A percentile compares a stretch with the other conserved stretches of the same genome.
These are phyloP conservation scores for Argentina anserina DNA, from an alignment of 306 rosid species.

Conservation along the genomic window DNA sequence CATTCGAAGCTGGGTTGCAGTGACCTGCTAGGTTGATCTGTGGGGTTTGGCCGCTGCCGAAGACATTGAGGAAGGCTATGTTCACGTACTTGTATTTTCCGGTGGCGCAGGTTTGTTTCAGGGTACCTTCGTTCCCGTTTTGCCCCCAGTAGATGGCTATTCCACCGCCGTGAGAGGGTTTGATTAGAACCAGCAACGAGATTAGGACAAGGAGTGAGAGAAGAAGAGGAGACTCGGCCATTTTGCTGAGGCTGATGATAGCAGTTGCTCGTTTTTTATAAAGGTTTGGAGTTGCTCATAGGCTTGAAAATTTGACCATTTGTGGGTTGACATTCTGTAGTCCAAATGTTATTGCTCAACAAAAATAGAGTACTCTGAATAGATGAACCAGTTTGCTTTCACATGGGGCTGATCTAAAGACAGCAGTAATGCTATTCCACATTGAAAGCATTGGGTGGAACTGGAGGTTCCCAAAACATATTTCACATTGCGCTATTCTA, in stretches of 20 bases:
- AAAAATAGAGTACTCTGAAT: not conserved
- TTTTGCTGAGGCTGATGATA: slow-evolving; percentile 2
- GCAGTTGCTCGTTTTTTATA: slow-evolving; percentile 9
- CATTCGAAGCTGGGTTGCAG: slow-evolving; percentile 45
- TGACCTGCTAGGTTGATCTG: slow-evolving; percentile 63
- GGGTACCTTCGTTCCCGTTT: slow-evolving; percentile 58
- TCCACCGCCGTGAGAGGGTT: slow-evolving; percentile 37
- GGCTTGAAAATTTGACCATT: not conserved
- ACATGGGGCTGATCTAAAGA: not conserved
- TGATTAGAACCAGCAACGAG: slow-evolving; percentile 6
- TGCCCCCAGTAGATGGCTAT: slow-evolving; percentile 82
- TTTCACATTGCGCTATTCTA: too few relatives aligned
- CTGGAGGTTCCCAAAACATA: too few relatives aligned
- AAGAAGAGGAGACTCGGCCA: slow-evolving; percentile 23
- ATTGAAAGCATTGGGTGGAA: not conserved
- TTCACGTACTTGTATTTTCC: slow-evolving; percentile 44
- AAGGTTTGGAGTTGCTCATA: not conserved
- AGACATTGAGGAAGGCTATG: slow-evolving; percentile 41
- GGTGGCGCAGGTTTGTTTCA: slow-evolving; percentile 58
- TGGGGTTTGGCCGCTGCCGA: slow-evolving; percentile 45
- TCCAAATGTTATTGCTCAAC: not conserved
- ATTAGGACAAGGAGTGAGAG: slow-evolving; percentile 22
- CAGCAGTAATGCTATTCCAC: not conserved
- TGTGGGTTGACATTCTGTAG: not conserved
- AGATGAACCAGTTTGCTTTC: not conserved